phyloP scores from a whole-genome alignment of 2,329 filamentous ascomycete genomes.

The Colletotrichum sp. region DNA sequence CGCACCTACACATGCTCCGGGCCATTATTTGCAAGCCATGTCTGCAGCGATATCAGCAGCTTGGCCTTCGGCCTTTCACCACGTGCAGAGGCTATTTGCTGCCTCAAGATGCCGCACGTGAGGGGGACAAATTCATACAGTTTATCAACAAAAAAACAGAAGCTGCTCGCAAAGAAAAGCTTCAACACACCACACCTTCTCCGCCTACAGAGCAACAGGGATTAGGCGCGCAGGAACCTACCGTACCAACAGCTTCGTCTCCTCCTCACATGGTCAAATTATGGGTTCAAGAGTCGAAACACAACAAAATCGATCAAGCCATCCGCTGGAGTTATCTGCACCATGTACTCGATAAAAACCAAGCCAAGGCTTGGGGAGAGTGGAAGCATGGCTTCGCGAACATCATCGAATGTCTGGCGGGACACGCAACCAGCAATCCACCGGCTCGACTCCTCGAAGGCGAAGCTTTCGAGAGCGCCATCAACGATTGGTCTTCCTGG shows the following conservation, averaged over 20 bases:
- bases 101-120: not conserved
- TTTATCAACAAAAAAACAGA: not conserved
- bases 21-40: not conserved
- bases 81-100: not conserved
- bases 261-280: not conserved
- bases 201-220: not conserved
- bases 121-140: not conserved
- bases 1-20: not conserved
- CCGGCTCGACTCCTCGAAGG: constrained; percentile 29
- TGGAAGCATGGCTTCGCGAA: not conserved
- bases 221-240: not conserved
- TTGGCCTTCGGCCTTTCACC: not conserved
- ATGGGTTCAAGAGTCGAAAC: not conserved
- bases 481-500: constrained; percentile 23
- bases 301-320: not conserved
- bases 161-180: constrained; percentile 19
- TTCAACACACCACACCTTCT: not conserved
- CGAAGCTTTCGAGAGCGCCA: constrained; percentile 29
- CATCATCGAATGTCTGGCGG: not conserved
- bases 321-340: not conserved
- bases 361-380: not conserved
- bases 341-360: not conserved
- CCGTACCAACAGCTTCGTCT: not conserved
- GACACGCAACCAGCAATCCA: not conserved
- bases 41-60: not conserved